phyloP scores from a whole-genome alignment of 192 early-diverging fungal genomes.

The Backusella tarrabulga region DNA sequence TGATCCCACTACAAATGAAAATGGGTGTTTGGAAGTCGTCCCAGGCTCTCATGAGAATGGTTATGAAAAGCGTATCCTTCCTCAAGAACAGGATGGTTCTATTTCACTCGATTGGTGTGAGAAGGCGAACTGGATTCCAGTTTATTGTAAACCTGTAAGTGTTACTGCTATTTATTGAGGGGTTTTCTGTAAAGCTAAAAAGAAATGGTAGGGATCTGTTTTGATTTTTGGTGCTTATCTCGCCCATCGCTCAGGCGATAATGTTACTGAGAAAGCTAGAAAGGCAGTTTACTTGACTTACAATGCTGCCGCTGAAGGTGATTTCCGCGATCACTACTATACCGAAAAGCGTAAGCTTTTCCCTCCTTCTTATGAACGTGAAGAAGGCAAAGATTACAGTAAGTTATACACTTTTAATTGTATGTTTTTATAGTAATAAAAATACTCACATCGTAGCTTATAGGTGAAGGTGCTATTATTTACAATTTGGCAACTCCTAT shows the following conservation, averaged over 20 bases:
- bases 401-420: constrained; percentile 1
- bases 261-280: constrained; percentile 46
- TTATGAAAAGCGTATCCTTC: constrained; percentile 39
- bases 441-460: not conserved
- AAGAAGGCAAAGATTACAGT: constrained; percentile 50
- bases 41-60: constrained; percentile 46
- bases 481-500: constrained; percentile 65
- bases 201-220: constrained; percentile 41
- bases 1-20: constrained; percentile 50
- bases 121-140: constrained; percentile 50
- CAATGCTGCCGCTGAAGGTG: constrained; percentile 54
- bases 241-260: constrained; percentile 55
- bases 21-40: constrained; percentile 59
- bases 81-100: constrained; percentile 42
- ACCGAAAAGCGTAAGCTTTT: constrained; percentile 56
- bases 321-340: constrained; percentile 58
- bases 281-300: constrained; percentile 63
- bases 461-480: constrained; percentile 45
- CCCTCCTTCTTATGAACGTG: constrained; percentile 56
- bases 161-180: not conserved
- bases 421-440: not conserved
- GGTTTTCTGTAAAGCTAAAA: not conserved
- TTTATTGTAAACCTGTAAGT: constrained; percentile 48
- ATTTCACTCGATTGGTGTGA: constrained; percentile 51
- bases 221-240: constrained; percentile 64